Percentiles rank a stretch among this genome's conserved stretches.
These are phyloP conservation scores for Millerozyma acaciae DNA, from an alignment of 805 yeast species.

Conservation along the genomic window DNA sequence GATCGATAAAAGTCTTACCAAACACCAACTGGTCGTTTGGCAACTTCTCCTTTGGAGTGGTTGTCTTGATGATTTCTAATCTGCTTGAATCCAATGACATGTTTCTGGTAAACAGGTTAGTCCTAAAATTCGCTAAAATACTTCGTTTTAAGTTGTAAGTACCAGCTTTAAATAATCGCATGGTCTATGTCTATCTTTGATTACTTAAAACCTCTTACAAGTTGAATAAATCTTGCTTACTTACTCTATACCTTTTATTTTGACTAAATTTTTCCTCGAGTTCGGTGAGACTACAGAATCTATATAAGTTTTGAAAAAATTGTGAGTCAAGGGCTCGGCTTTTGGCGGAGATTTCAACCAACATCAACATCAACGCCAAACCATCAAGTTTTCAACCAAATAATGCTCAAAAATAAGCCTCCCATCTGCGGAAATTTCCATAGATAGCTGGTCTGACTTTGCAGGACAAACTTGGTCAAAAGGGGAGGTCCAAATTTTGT, in stretches of 20 bases:
- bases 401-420: slow-evolving; percentile 23
- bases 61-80: slow-evolving; percentile 33
- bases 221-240: too few species aligned
- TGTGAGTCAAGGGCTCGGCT: slow-evolving; percentile 3
- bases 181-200: slow-evolving; percentile 1
- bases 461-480: slow-evolving; percentile 16
- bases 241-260: too few species aligned
- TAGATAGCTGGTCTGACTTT: slow-evolving; percentile 8
- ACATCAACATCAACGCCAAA: slow-evolving; percentile 17
- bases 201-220: too few species aligned
- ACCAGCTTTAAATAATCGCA: slow-evolving; percentile 2
- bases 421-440: slow-evolving; percentile 18
- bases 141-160: too few species aligned
- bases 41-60: slow-evolving; percentile 31
- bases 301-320: too few species aligned
- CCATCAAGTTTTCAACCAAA: slow-evolving; percentile 29
- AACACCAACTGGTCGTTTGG: slow-evolving; percentile 40
- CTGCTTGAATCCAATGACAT: slow-evolving; percentile 35
- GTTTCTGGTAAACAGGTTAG: slow-evolving; percentile 2
- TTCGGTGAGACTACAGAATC: too few species aligned
- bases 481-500: slow-evolving; percentile 29
- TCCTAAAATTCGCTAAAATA: neutral
- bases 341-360: slow-evolving; percentile 1
- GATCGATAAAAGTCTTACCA: slow-evolving; percentile 68
- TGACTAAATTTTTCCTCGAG: too few species aligned